These are phyloP conservation scores for Botryosphaeria dothidea DNA, from an alignment of 2,329 filamentous ascomycete genomes.

Conservation along the genomic window DNA sequence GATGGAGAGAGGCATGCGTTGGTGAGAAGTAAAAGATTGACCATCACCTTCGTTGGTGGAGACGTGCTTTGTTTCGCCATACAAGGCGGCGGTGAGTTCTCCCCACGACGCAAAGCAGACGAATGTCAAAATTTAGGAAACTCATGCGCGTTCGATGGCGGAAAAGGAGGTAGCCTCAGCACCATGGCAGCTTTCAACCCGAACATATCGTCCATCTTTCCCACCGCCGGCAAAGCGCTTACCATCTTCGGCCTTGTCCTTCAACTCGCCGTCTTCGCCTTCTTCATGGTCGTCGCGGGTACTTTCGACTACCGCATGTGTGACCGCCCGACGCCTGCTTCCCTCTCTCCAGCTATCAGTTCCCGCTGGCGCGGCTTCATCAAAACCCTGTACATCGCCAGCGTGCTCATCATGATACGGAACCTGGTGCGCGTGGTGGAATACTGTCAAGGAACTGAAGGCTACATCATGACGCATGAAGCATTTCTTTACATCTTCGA, in stretches of 20 bases:
- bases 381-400: slow-evolving; percentile 45
- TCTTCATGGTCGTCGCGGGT: slow-evolving; percentile 44
- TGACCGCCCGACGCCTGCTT: slow-evolving; percentile 23
- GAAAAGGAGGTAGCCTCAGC: slow-evolving; percentile 25
- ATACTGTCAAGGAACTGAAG: slow-evolving; percentile 47
- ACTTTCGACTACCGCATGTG: slow-evolving; percentile 27
- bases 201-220: not conserved
- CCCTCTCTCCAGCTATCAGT: not conserved
- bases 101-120: no score
- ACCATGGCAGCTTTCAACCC: slow-evolving; percentile 4
- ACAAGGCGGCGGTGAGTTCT: slow-evolving; percentile 35
- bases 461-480: slow-evolving; percentile 48
- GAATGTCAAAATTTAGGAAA: no score
- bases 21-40: slow-evolving; percentile 37
- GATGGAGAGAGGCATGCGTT: slow-evolving; percentile 36
- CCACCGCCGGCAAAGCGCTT: slow-evolving; percentile 24
- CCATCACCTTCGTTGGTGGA: slow-evolving; percentile 44
- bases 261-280: slow-evolving; percentile 52
- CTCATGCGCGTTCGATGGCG: no score
- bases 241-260: slow-evolving; percentile 51
- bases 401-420: slow-evolving; percentile 50
- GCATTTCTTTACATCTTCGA: slow-evolving; percentile 52
- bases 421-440: slow-evolving; percentile 52
- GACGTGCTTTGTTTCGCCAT: slow-evolving; percentile 44
- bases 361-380: slow-evolving; percentile 35